These are phyloP conservation scores for Miscanthus lutarioriparius DNA, from an alignment of 176 grass and related monocot genomes.

Conservation along the genomic window DNA sequence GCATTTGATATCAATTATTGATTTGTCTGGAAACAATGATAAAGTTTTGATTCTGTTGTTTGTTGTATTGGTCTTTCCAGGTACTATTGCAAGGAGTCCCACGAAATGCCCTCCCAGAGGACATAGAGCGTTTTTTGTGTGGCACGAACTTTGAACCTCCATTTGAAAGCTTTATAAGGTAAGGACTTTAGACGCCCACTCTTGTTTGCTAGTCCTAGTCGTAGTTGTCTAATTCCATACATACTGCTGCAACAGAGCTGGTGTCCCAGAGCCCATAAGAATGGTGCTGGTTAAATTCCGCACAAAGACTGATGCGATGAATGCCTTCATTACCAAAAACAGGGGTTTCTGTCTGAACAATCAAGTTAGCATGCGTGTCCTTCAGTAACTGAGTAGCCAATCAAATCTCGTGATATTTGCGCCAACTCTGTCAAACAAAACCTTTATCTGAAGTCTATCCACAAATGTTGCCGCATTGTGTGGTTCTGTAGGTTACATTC, in stretches of 20 bases:
- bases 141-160: slow-evolving; percentile 69
- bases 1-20: not conserved
- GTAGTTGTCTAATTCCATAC: slow-evolving; percentile 5
- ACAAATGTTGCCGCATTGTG: not conserved
- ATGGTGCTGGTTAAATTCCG: slow-evolving; percentile 60
- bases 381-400: slow-evolving; percentile 64
- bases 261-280: slow-evolving; percentile 59
- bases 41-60: not conserved
- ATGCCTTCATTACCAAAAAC: slow-evolving; percentile 70
- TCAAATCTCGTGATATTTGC: not conserved
- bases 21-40: slow-evolving; percentile 12
- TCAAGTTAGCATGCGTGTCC: slow-evolving; percentile 63
- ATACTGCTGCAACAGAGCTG: slow-evolving; percentile 45
- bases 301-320: slow-evolving; percentile 63
- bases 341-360: slow-evolving; percentile 78
- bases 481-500: slow-evolving; percentile 2
- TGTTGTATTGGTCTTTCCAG: slow-evolving; percentile 34
- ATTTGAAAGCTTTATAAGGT: slow-evolving; percentile 69
- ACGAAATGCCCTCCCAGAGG: slow-evolving; percentile 56
- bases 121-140: slow-evolving; percentile 82
- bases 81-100: slow-evolving; percentile 86
- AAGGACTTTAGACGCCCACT: not conserved
- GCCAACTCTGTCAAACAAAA: not conserved
- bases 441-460: not conserved
- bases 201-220: slow-evolving; percentile 19